Evolutionary conservation across 2,329 filamentous ascomycete genomes (phyloP).

Genomic region (Balansia obtecta): DNA sequence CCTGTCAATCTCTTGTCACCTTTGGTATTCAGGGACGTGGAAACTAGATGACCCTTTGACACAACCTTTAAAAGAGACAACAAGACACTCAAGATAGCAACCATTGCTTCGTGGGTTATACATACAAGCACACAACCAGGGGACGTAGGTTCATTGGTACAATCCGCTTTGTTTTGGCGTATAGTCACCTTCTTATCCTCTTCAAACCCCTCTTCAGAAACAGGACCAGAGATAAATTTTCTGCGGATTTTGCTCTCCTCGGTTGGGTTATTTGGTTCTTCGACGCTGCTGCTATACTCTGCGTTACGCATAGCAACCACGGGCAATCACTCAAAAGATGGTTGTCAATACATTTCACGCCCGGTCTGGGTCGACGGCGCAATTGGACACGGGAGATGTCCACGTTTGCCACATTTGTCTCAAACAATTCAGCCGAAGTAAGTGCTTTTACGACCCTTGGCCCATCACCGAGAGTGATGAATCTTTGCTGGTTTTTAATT

Average conservation of each 20-base stretch:
- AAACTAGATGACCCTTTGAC: too few relatives aligned
- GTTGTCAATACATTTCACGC: conserved; percentile 2
- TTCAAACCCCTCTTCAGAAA: too few relatives aligned
- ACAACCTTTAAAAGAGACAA: background rate
- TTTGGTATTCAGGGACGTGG: too few relatives aligned
- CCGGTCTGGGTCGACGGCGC: conserved; percentile 2
- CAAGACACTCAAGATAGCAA: too few relatives aligned
- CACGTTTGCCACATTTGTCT: conserved; percentile 8
- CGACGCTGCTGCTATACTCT: too few relatives aligned
- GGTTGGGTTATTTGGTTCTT: too few relatives aligned
- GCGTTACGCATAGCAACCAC: background rate
- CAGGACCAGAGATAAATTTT: too few relatives aligned
- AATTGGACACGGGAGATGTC: conserved; percentile 3
- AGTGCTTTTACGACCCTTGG: background rate
- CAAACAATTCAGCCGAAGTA: conserved; percentile 7
- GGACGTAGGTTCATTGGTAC: background rate
- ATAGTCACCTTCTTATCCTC: background rate
- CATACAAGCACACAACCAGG: background rate
- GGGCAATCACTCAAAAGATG: conserved; percentile 2
- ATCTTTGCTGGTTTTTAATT: too few relatives aligned
- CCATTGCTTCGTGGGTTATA: background rate
- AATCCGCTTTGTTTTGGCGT: background rate
- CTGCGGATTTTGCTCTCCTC: too few relatives aligned
- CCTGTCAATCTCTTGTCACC: too few relatives aligned
- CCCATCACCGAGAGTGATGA: too few relatives aligned